Base-by-base conservation (phyloP, 768 basidiomycete species). In the Leccinum disarticulatum region DNA sequence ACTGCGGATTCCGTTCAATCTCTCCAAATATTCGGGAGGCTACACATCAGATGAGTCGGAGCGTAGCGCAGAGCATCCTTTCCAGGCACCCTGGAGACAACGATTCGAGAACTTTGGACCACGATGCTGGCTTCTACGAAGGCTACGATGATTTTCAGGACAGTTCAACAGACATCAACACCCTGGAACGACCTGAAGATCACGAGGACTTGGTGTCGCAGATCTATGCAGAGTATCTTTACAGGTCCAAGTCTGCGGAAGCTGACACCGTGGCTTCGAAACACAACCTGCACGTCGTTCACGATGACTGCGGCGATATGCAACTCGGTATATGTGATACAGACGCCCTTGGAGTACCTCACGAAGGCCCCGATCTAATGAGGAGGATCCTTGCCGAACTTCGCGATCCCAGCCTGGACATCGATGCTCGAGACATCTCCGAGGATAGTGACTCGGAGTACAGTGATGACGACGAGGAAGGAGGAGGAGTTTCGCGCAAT, bases 371-470 rank as follows among this genome's bases (percentile, higher is more conserved):
- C n/a, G 57, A 61, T 19, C 17, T 63, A 3, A 69, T 69, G 62
- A 53, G 52, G 9, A 57, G 22, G 22, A 46, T 68, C 4, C 64
- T 66, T n/a, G 47, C 46, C n/a, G 60, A 60, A n/a, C 64, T 70
- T 28, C 59, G 64, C 1, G 59, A 70, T 27, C 58, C 57, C 28
- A 7, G 10, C 10, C 5, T 70, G 35, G 64, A 70, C 13, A 50
- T 35, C 7, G 30, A 2, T 8, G 53, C 61, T 48, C 57, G 52
- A 6, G 3, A 52, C 3, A 28, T 61, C 8, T 60, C 54, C 19
- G 60, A 67, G 27, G 57, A 60, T 19, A 54, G 51, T 52, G 63
- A 59, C 4, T 55, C 57, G 30, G 62, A 54, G 28, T 50, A 53
- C 38, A 14, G 0, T 28, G 52, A 55, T 3, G 57, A 59, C 14